Conservation (phyloP, 2,329 filamentous ascomycete species). For the Thermothelomyces thermophilus region DNA sequence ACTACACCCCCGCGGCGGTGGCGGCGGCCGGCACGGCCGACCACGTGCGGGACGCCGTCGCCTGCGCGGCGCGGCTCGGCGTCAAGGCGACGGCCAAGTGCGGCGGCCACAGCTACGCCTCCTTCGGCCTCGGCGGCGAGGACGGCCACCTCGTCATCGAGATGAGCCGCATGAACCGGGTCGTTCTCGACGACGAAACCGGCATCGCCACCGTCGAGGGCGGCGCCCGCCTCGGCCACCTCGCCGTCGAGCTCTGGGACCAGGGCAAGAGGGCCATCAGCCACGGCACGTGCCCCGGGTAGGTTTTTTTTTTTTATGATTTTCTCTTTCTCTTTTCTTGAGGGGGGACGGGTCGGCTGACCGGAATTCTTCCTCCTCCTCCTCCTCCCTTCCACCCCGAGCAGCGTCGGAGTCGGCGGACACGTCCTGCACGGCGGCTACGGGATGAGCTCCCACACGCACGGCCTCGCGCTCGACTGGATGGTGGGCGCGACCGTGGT, state of each 20-base stretch:
- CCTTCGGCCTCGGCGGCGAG: slow-evolving; percentile 42
- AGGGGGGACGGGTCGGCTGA: no score
- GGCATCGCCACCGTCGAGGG: slow-evolving; percentile 39
- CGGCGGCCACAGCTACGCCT: slow-evolving; percentile 47
- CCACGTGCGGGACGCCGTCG: slow-evolving; percentile 41
- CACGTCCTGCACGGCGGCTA: slow-evolving; percentile 37
- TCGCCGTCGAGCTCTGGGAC: slow-evolving; percentile 35
- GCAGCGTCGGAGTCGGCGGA: slow-evolving; percentile 35
- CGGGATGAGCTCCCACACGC: slow-evolving; percentile 33
- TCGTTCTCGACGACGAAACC: slow-evolving; percentile 35
- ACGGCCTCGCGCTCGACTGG: slow-evolving; percentile 33
- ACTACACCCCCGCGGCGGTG: slow-evolving; percentile 38
- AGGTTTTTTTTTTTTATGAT: slow-evolving; percentile 18
- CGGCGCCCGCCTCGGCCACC: slow-evolving; percentile 44
- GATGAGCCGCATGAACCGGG: slow-evolving; percentile 38
- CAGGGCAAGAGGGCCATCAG: slow-evolving; percentile 37
- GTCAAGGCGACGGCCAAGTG: slow-evolving; percentile 43
- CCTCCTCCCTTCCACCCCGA: neutral
- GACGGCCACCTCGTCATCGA: slow-evolving; percentile 43
- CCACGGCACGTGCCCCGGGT: slow-evolving; percentile 49
- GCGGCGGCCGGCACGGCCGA: slow-evolving; percentile 36
- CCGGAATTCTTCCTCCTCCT: no score
- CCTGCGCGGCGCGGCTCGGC: slow-evolving; percentile 36
- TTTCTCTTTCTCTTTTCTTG: no score
- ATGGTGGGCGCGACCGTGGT: slow-evolving; percentile 32